Conservation (phyloP, 192 early-diverging fungal genomes). For the Coemansia sp. region DNA sequence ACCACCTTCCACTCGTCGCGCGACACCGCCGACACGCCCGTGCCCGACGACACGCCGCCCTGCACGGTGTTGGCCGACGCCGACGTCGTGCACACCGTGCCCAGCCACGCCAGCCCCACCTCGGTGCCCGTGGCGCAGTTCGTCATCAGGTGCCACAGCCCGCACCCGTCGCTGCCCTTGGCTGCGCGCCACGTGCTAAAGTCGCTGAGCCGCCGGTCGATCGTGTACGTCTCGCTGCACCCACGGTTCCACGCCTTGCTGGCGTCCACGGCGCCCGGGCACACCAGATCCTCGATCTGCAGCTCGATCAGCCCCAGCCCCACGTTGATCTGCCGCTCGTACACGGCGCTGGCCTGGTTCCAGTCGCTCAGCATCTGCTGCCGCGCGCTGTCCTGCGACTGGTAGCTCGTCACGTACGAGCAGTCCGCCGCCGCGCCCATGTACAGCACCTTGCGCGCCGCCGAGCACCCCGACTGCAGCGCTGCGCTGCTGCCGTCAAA, state of each 20-base stretch:
- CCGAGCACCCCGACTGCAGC: slow-evolving; percentile 24
- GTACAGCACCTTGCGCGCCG: slow-evolving; percentile 36
- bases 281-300: slow-evolving; percentile 60
- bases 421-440: slow-evolving; percentile 76
- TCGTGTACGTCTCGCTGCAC: slow-evolving; percentile 65
- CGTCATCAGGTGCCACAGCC: slow-evolving; percentile 93
- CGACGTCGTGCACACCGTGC: slow-evolving; percentile 62
- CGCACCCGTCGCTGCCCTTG: slow-evolving; percentile 63
- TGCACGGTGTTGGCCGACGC: slow-evolving; percentile 51
- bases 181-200: slow-evolving; percentile 84
- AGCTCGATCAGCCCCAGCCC: slow-evolving; percentile 75
- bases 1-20: slow-evolving; percentile 91
- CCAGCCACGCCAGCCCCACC: slow-evolving; percentile 86
- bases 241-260: slow-evolving; percentile 69
- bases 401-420: slow-evolving; percentile 58
- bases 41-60: slow-evolving; percentile 59
- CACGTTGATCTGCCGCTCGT: slow-evolving; percentile 85
- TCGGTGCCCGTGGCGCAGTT: slow-evolving; percentile 69
- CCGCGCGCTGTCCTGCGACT: slow-evolving; percentile 55
- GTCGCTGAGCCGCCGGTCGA: slow-evolving; percentile 73
- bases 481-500: slow-evolving; percentile 25
- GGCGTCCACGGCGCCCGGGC: slow-evolving; percentile 46
- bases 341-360: slow-evolving; percentile 76
- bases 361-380: slow-evolving; percentile 77
- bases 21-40: slow-evolving; percentile 78